Percentiles rank a stretch among this genome's conserved stretches.
phyloP scores from a whole-genome alignment of 2,329 filamentous ascomycete species.

The Lecanoromycetidae sp. region DNA sequence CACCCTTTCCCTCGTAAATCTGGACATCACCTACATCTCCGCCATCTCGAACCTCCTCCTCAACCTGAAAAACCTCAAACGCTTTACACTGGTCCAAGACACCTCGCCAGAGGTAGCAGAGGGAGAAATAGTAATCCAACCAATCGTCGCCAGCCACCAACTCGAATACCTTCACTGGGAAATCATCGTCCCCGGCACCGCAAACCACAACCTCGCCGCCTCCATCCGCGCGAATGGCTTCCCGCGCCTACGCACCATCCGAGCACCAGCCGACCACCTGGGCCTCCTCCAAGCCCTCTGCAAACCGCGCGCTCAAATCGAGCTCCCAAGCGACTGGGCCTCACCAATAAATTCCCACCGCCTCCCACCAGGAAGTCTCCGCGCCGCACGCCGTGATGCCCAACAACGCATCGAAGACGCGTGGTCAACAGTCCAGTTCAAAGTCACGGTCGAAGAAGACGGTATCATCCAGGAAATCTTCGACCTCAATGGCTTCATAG shows the following conservation, averaged over 20 bases:
- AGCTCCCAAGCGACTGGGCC: slow-evolving; percentile 40
- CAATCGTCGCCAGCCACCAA: slow-evolving; percentile 37
- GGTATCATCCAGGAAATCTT: slow-evolving; percentile 42
- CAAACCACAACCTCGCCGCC: slow-evolving; percentile 51
- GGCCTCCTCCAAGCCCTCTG: slow-evolving; percentile 59
- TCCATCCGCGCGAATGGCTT: slow-evolving; percentile 53
- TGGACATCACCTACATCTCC: slow-evolving; percentile 40
- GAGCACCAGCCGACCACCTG: slow-evolving; percentile 56
- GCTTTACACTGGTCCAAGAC: slow-evolving; percentile 43
- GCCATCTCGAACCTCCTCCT: slow-evolving; percentile 42
- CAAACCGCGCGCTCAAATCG: slow-evolving; percentile 45
- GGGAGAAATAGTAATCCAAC: slow-evolving; percentile 34
- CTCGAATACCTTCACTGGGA: slow-evolving; percentile 48
- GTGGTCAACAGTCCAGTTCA: slow-evolving; percentile 41
- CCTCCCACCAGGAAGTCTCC: slow-evolving; percentile 20
- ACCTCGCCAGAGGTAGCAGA: slow-evolving; percentile 35
- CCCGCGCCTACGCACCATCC: slow-evolving; percentile 47
- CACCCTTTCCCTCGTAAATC: slow-evolving; percentile 40
- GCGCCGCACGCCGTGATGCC: slow-evolving; percentile 47
- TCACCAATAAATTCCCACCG: slow-evolving; percentile 7
- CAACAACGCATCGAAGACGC: slow-evolving; percentile 53
- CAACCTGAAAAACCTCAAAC: slow-evolving; percentile 33
- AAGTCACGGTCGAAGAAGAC: slow-evolving; percentile 43
- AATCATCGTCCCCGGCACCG: slow-evolving; percentile 22
- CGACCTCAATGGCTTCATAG: slow-evolving; percentile 50